Evolutionary conservation across 176 grass and related monocot genomes (phyloP), one percentile per base, ranked within the genome.

Genomic region (Hsuehochloa calcarea): DNA sequence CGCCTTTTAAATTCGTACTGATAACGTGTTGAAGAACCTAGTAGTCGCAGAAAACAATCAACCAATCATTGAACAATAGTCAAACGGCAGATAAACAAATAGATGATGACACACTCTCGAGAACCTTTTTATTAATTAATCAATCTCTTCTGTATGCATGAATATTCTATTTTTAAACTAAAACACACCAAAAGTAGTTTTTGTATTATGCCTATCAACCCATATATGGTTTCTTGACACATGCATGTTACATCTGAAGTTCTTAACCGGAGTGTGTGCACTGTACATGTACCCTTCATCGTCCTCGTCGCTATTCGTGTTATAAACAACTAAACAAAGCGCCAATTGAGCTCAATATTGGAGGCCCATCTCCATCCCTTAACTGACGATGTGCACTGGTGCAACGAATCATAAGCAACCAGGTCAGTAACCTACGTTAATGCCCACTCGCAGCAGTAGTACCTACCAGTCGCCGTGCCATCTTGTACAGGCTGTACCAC

Each of bases 401-500:
- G 68, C 59, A 27, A 13, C 58, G 23, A 26, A 61, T 26, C 58
- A 11, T 26, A 12, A 12, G 58, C 55, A n/a, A 10, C 20, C 55
- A n/a, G 20, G 55, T 4, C 20, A 4, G 8, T 60, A 10, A 0
- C 10, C 3, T 23, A 59, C 54, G 20, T 56, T 25, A 4, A 10
- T 0, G 56, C 8, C n/a, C 5, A 26, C n/a, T 26, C 4, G 58
- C 25, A 60, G 56, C 8, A 11, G 22, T 6, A 25, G 9, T 5
- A 60, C 56, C 56, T 5, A 60, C 56, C 56, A 11, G n/a, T 11
- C 20, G 35, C 66, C 80, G 5, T 41, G 66, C 35, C 66, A 1
- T 71, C 16, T 43, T 67, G 66, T 70, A 44, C 80, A 71, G 80
- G 66, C 23, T 59, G 51, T 59, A 59, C 66, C 80, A 29, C 65